Evolutionary conservation across 371 early-diverging fungal genomes (phyloP).

Genomic region (Pancytospora philotis): DNA sequence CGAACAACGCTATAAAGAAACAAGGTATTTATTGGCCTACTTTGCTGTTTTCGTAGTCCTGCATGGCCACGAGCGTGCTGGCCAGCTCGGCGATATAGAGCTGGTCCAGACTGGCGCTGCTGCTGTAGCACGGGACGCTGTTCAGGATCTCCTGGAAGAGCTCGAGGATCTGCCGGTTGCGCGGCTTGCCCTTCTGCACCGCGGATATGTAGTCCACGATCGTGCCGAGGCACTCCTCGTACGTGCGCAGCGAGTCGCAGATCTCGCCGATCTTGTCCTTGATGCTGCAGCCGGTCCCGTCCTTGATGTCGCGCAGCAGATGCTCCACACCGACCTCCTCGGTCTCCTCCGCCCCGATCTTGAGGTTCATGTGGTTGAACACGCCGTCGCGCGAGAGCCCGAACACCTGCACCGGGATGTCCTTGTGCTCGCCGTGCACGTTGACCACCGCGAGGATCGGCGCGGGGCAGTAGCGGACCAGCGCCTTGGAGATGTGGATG

Average conservation of each 20-base stretch:
- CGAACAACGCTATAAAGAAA: no score
- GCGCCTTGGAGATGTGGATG: conserved; percentile 87
- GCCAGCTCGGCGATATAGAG: conserved; percentile 37
- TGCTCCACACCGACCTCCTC: conserved; percentile 99
- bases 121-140: conserved; percentile 35
- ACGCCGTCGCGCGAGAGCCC: conserved; percentile 74
- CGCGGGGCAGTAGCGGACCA: conserved; percentile 78
- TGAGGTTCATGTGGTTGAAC: conserved; percentile 81
- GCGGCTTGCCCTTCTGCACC: conserved; percentile 25
- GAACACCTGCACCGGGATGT: conserved; percentile 62
- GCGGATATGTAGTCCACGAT: conserved; percentile 51
- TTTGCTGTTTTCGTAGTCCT: conserved; percentile 24
- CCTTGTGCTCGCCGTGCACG: conserved; percentile 49
- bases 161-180: conserved; percentile 41
- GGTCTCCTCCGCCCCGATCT: conserved; percentile 93
- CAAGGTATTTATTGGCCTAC: no score
- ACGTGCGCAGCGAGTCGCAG: conserved; percentile 42
- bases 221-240: conserved; percentile 23
- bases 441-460: conserved; percentile 62
- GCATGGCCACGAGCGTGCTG: conserved; percentile 33
- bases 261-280: conserved; percentile 43
- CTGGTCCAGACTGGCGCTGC: conserved; percentile 19
- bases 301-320: conserved; percentile 77
- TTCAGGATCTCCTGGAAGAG: conserved; percentile 53
- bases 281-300: conserved; percentile 40